Evolutionary conservation across 2,329 filamentous ascomycete genomes (phyloP).

Genomic region (Ampelomyces quisqualis): DNA sequence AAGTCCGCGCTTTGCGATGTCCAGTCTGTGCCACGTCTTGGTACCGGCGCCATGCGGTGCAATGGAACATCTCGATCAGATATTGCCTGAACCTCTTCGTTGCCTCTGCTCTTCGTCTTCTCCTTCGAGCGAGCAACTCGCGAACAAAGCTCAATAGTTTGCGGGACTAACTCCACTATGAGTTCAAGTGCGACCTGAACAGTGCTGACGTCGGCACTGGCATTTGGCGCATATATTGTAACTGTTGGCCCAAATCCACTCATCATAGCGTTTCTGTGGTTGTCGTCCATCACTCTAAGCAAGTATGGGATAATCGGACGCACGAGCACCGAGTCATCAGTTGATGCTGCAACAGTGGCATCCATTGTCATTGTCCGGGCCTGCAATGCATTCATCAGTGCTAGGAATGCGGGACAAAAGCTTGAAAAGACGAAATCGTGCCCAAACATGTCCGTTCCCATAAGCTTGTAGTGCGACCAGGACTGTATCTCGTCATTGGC

Average conservation of each 20-base stretch:
- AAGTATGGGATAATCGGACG: background rate
- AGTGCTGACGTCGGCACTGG: conserved; percentile 1
- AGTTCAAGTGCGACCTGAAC: conserved; percentile 1
- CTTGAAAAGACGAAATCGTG: conserved; percentile 3
- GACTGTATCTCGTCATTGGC: conserved; percentile 7
- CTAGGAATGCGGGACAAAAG: conserved; percentile 4
- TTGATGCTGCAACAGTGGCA: background rate
- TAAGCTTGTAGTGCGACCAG: conserved; percentile 5
- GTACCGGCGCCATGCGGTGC: background rate
- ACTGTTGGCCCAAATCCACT: background rate
- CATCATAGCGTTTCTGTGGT: background rate
- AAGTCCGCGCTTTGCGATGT: background rate
- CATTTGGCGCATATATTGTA: background rate
- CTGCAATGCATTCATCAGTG: conserved; percentile 3
- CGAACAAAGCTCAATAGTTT: background rate
- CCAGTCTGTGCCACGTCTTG: background rate
- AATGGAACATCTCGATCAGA: background rate
- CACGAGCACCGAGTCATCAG: background rate
- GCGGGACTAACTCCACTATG: background rate
- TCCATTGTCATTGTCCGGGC: background rate
- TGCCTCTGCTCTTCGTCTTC: background rate
- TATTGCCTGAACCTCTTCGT: background rate
- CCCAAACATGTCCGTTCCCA: conserved; percentile 6
- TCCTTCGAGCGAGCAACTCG: conserved; percentile 1
- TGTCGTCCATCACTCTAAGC: conserved; percentile 5